A percentile compares a stretch with the other conserved stretches of the same genome.
These are phyloP conservation scores for Serendipita sp. DNA, from an alignment of 768 basidiomycete genomes.

Conservation along the genomic window DNA sequence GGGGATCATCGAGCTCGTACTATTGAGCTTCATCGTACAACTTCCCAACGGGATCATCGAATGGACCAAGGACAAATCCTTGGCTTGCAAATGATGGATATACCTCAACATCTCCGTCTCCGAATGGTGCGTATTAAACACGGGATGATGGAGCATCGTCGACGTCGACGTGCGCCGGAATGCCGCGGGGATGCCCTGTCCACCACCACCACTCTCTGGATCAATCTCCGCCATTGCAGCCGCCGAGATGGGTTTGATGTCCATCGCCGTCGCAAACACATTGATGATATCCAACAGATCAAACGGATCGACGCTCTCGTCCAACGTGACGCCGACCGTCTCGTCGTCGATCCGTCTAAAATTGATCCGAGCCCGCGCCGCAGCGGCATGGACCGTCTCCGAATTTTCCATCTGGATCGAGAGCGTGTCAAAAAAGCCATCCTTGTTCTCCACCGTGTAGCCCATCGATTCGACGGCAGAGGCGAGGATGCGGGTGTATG, in stretches of 20 bases:
- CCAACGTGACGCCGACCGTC: slow-evolving; percentile 76
- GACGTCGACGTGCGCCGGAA: slow-evolving; percentile 41
- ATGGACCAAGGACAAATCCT: slow-evolving; percentile 89
- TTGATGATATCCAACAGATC: slow-evolving; percentile 68
- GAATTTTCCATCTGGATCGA: slow-evolving; percentile 50
- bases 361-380: slow-evolving; percentile 58
- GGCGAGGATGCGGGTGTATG: slow-evolving; percentile 65
- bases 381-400: slow-evolving; percentile 50
- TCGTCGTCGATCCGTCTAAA: slow-evolving; percentile 60
- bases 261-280: slow-evolving; percentile 58
- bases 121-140: slow-evolving; percentile 94
- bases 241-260: slow-evolving; percentile 29
- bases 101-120: slow-evolving; percentile 99
- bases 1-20: slow-evolving; percentile 94
- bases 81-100: slow-evolving; percentile 82
- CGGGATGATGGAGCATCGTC: slow-evolving; percentile 64
- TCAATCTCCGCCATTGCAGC: slow-evolving; percentile 24
- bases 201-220: no score
- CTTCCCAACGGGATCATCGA: slow-evolving; percentile 93
- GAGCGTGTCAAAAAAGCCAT: slow-evolving; percentile 78
- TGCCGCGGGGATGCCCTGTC: slow-evolving; percentile 32
- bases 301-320: slow-evolving; percentile 68
- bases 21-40: slow-evolving; percentile 98
- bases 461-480: slow-evolving; percentile 53
- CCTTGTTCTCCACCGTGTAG: slow-evolving; percentile 50